Evolutionary conservation across 768 basidiomycete genomes (phyloP), one percentile per base, ranked within the genome.

Genomic region (Panus rudis): DNA sequence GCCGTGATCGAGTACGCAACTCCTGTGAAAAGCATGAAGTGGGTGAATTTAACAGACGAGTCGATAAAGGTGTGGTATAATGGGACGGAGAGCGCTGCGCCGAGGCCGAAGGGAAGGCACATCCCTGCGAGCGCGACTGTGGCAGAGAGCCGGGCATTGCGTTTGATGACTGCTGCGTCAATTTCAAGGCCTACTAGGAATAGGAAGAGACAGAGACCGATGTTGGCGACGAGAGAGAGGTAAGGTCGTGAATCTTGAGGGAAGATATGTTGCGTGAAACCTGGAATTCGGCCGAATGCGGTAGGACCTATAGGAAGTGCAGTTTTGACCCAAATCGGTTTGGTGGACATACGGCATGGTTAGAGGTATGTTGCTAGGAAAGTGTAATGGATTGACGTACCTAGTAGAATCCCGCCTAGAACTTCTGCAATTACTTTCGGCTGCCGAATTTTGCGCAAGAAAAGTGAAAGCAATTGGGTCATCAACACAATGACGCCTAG

Each of bases 171-270:
- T 4, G 68, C 64, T 0, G 72, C 65, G 45, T 98, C 96, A 45
- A 96, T 92, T 67, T 91, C 88, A 25, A 94, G 79, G 3, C 94
- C 94, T 30, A 97, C 84, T 47, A 97, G 75, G 67, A 96, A 97
- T 12, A 97, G 75, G 64, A 91, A 92, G 33, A 92, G 75, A 50
- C 82, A 83, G 4, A 90, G 73, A 5, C 89, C 94, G 48, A 97
- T 88, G 52, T 90, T 88, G 12, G 94, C 88, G 14, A 85, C 80
- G 16, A 98, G 81, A 42, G 79, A 80, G 20, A 98, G 79, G 59
- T 83, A 93, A 0, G 91, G 72, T 5, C 75, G 59, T 0, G 90
- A 92, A 0, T 67, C 66, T 0, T 58, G 1, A 0, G 94, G 92
- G 61, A 98, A 98, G 42, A 96, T 80, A 57, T 81, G 79, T 34